Conservation (phyloP, 306 rosid genomes). For the Prunus armeniaca region DNA sequence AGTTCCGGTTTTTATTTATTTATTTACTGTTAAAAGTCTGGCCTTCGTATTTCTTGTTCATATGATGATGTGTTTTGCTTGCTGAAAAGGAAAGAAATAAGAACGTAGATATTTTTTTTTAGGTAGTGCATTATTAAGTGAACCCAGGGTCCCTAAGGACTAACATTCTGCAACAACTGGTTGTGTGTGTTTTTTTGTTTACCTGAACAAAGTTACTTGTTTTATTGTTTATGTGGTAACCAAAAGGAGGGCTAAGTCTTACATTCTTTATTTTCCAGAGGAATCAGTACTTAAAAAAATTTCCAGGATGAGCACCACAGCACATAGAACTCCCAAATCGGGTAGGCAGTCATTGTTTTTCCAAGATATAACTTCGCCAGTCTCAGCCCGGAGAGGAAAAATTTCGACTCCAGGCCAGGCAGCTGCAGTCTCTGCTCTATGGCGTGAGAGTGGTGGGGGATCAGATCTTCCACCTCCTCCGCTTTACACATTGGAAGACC, state of each 20-base stretch:
- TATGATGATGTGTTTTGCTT: constrained; percentile 5
- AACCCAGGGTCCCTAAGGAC: not conserved
- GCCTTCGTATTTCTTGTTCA: not conserved
- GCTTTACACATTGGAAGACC: constrained; percentile 83
- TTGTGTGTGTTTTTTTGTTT: not conserved
- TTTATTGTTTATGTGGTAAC: not conserved
- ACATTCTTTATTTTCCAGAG: constrained; percentile 30
- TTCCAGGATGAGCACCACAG: constrained; percentile 55
- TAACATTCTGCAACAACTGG: not conserved
- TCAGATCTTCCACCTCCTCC: constrained; percentile 98
- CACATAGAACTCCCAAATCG: constrained; percentile 71
- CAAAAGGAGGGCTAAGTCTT: not conserved
- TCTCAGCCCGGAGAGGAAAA: constrained; percentile 70
- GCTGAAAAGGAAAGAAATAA: not conserved
- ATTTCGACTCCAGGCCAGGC: constrained; percentile 84
- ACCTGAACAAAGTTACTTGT: too few relatives aligned
- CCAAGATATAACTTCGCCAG: constrained; percentile 92
- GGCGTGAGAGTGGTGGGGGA: constrained; percentile 73
- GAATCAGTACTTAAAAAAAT: not conserved
- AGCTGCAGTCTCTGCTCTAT: constrained; percentile 70
- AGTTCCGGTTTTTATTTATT: not conserved
- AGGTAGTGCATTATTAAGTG: not conserved
- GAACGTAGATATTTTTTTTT: not conserved
- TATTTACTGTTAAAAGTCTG: not conserved
- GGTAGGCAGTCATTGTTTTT: constrained; percentile 81